Conservation (phyloP, 352 stramenopile species). For the Globisporangium solare region DNA sequence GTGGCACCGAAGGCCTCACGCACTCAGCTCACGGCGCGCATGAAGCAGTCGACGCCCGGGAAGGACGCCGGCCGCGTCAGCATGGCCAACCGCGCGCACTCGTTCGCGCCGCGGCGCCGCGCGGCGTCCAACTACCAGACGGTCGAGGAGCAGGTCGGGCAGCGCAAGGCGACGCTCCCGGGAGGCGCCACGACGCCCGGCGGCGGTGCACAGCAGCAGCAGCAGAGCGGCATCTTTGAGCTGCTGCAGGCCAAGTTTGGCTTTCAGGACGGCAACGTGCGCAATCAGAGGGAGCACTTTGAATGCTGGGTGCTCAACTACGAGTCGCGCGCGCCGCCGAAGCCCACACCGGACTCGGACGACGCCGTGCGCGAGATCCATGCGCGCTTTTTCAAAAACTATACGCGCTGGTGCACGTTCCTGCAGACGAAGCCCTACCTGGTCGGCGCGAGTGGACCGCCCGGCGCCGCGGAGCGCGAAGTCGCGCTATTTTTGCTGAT, state of each 20-base stretch:
- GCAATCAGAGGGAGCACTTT: conserved; percentile 85
- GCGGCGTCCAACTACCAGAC: conserved; percentile 80
- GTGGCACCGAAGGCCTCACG: too few species aligned
- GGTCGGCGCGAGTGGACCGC: conserved; percentile 26
- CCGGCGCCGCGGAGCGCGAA: conserved; percentile 42
- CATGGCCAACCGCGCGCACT: conserved; percentile 13
- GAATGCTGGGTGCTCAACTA: conserved; percentile 83
- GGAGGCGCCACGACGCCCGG: conserved; percentile 33
- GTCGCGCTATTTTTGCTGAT: conserved; percentile 82
- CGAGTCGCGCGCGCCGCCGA: conserved; percentile 49
- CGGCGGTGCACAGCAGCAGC: conserved; percentile 6
- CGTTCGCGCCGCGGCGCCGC: conserved; percentile 33
- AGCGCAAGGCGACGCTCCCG: conserved; percentile 18
- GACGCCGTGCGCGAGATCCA: conserved; percentile 82
- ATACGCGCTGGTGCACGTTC: conserved; percentile 93
- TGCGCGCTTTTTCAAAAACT: conserved; percentile 92
- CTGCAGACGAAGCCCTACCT: conserved; percentile 87
- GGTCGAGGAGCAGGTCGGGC: conserved; percentile 31
- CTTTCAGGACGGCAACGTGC: conserved; percentile 82
- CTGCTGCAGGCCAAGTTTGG: conserved; percentile 80
- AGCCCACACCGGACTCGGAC: conserved; percentile 33
- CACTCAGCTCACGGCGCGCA: not conserved
- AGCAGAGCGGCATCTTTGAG: conserved; percentile 59
- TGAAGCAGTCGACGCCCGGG: conserved; percentile 14
- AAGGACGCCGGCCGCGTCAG: conserved; percentile 11